phyloP scores from a whole-genome alignment of 2,329 filamentous ascomycete genomes.

The Periconia digitata region DNA sequence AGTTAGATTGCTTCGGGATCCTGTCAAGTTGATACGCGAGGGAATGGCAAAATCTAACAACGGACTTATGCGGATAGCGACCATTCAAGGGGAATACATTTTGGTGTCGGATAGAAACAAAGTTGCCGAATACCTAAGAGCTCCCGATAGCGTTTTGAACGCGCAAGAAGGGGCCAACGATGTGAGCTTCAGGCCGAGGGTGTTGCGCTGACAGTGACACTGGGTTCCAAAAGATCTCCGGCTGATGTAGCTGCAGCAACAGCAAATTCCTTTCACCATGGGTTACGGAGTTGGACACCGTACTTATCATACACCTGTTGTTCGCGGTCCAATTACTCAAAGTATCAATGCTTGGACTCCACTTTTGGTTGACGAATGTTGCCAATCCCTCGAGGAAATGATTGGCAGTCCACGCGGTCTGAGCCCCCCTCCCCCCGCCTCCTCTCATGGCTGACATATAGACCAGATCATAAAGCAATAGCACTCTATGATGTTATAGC shows the following conservation, averaged over 20 bases:
- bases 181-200: background rate
- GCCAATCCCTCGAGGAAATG: background rate
- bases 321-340: background rate
- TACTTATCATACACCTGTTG: conserved; percentile 3
- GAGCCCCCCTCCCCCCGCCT: background rate
- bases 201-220: no score
- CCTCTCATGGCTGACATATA: background rate
- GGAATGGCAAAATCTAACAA: background rate
- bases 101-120: conserved; percentile 4
- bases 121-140: conserved; percentile 1
- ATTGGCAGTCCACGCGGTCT: background rate
- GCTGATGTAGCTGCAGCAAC: background rate
- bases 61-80: conserved; percentile 1
- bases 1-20: conserved; percentile 1
- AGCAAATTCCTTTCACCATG: conserved; percentile 7
- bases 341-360: background rate
- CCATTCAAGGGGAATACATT: conserved; percentile 2
- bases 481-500: conserved; percentile 5
- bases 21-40: background rate
- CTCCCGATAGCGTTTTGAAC: conserved; percentile 3
- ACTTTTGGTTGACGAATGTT: background rate
- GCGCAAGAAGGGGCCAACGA: conserved; percentile 1
- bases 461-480: background rate
- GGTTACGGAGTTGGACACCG: conserved; percentile 4
- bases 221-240: background rate